phyloP scores from a whole-genome alignment of 805 yeast species.

The Candida michaelii region DNA sequence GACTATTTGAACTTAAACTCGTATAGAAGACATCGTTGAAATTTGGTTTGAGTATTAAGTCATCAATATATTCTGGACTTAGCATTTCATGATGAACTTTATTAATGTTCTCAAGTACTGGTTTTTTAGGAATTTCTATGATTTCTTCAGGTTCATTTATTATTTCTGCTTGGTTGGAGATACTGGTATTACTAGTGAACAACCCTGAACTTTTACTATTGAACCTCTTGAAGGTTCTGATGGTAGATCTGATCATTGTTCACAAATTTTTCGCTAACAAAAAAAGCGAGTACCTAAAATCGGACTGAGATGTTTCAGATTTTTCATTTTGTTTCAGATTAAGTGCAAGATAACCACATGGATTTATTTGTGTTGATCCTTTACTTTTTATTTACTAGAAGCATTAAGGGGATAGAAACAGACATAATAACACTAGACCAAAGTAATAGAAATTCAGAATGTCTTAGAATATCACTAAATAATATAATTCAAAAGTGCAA shows the following conservation, averaged over 20 bases:
- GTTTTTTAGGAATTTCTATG: conserved; percentile 36
- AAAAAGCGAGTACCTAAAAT: background rate
- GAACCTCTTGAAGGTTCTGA: background rate
- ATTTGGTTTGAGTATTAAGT: conserved; percentile 28
- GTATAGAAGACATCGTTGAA: conserved; percentile 32
- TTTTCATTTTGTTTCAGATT: background rate
- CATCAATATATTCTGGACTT: conserved; percentile 36
- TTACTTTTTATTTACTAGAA: too few relatives aligned
- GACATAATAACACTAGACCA: background rate
- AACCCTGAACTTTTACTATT: conserved; percentile 4
- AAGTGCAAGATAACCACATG: too few relatives aligned
- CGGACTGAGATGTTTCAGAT: background rate
- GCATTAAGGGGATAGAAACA: too few relatives aligned
- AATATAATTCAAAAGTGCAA: conserved; percentile 43
- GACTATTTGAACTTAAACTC: conserved; percentile 26
- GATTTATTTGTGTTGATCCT: too few relatives aligned
- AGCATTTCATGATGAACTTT: conserved; percentile 24
- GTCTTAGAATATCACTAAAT: conserved; percentile 41
- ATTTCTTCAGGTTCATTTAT: conserved; percentile 24
- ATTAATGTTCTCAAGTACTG: conserved; percentile 11
- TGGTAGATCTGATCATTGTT: background rate
- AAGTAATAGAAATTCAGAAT: conserved; percentile 17
- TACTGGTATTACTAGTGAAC: conserved; percentile 10
- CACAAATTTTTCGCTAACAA: background rate
- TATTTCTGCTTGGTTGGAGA: conserved; percentile 1